Percentiles rank a stretch among this genome's conserved stretches.
phyloP scores from a whole-genome alignment of 2,329 filamentous ascomycete species.

The Coniochaeta ligniaria region DNA sequence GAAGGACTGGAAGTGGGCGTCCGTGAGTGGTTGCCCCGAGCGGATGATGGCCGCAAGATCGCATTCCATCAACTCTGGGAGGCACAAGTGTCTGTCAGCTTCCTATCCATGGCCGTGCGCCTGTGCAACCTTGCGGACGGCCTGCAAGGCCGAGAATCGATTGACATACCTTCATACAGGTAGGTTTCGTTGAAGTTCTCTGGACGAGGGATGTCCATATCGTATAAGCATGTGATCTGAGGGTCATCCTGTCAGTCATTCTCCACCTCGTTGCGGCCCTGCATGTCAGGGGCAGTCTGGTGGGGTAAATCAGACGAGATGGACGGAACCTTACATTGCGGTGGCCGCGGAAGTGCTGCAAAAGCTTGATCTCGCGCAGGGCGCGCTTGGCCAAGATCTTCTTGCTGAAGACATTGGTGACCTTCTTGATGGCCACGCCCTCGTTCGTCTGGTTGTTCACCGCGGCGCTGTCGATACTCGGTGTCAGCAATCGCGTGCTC shows the following conservation, averaged over 20 bases:
- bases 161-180: slow-evolving; percentile 79
- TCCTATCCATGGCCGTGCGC: not conserved
- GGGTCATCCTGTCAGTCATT: slow-evolving; percentile 21
- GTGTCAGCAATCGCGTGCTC: slow-evolving; percentile 3
- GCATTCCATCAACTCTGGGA: slow-evolving; percentile 96
- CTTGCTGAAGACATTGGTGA: slow-evolving; percentile 99
- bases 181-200: slow-evolving; percentile 99
- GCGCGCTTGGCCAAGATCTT: slow-evolving; percentile 99
- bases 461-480: slow-evolving; percentile 60
- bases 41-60: slow-evolving; percentile 96
- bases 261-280: not conserved
- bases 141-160: not conserved
- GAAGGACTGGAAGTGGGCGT: slow-evolving; percentile 99
- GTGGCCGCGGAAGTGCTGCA: slow-evolving; percentile 93
- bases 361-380: slow-evolving; percentile 93
- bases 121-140: not conserved
- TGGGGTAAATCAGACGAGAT: slow-evolving; percentile 5
- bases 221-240: slow-evolving; percentile 96
- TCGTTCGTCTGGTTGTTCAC: slow-evolving; percentile 87
- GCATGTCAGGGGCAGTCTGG: not conserved
- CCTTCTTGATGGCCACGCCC: slow-evolving; percentile 97
- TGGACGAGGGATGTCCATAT: slow-evolving; percentile 97
- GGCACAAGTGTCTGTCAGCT: not conserved
- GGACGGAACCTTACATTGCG: slow-evolving; percentile 57
- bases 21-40: slow-evolving; percentile 92